Evolutionary conservation across 192 early-diverging fungal genomes (phyloP), one percentile per base, ranked within the genome.

Genomic region (Coemansia sp.): DNA sequence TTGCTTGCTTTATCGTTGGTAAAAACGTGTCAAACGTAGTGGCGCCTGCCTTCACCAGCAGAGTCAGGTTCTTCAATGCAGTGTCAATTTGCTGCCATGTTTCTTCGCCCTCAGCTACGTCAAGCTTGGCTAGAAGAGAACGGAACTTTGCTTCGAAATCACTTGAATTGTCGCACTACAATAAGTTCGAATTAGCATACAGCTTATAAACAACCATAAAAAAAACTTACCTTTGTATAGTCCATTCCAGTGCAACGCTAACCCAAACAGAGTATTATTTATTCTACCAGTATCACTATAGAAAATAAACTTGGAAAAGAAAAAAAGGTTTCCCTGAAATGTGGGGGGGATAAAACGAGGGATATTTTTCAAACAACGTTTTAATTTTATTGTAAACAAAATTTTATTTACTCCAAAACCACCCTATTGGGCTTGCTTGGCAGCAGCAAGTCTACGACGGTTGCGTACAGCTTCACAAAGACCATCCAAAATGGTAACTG

Each of bases 381-480:
- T 15, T 23, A 13, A 20, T 23, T 40, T 42, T 52, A 52, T 33
- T 10, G 50, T 52, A 52, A 52, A 52, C 50, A 52, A 52, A 42
- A 13, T 8, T 8, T 40, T 44, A 53, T 55, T 62, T 38, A 38
- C 51, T 33, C 21, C n/a, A 39, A 19, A 42, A 40, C 19, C 37
- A 41, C 3, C 5, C 21, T 10, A 20, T 26, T 26, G 23, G 23
- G 23, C 39, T 48, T n/a, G 56, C 16, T 47, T 19, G 45, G 46
- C 70, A 8, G 70, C 59, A 15, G 63, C 54, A 33, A 60, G 57
- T 50, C 66, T 80, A 59, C 88, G 82, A 48, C 90, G 81, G 50
- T 79, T 75, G 50, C 79, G 83, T 23, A 93, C 88, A 68, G 83
- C 90, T 63, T 87, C 84, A 37, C 83, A 72, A 56, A 94, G 71